Conservation (phyloP, 805 yeast species). For the Yamadazyma akitaensis region DNA sequence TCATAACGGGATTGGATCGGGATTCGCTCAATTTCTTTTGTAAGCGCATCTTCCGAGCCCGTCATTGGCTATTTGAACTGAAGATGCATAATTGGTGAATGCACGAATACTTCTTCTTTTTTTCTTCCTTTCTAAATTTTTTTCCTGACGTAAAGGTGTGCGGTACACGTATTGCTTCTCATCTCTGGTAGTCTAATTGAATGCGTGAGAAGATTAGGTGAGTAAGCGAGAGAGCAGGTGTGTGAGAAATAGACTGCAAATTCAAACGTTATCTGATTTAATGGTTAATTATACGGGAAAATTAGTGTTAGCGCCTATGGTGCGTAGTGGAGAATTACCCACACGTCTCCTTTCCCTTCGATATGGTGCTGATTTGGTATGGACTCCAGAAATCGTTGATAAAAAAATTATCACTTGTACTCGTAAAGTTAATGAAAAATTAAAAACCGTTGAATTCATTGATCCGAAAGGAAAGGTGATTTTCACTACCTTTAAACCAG, state of each 20-base stretch:
- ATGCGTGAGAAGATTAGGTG: neutral
- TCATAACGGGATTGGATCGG: neutral
- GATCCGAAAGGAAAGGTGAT: conserved; percentile 46
- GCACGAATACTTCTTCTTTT: neutral
- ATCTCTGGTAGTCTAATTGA: neutral
- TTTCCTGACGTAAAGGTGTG: neutral
- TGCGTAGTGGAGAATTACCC: conserved; percentile 92
- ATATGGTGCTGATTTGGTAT: conserved; percentile 90
- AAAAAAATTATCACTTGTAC: conserved; percentile 72
- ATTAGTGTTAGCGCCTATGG: conserved; percentile 93
- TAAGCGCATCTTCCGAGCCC: neutral
- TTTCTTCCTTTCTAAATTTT: no score
- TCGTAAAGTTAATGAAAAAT: conserved; percentile 53
- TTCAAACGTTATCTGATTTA: neutral
- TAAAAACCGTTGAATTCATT: conserved; percentile 61
- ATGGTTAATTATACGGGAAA: conserved; percentile 61
- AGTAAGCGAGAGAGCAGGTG: no score
- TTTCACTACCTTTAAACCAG: conserved; percentile 66
- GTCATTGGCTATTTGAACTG: neutral
- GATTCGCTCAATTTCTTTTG: neutral
- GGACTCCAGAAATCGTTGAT: conserved; percentile 93
- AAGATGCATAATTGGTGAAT: neutral
- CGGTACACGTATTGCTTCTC: neutral
- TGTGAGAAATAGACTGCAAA: no score
- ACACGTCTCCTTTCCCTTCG: conserved; percentile 74